phyloP scores from a whole-genome alignment of 768 basidiomycete species.

The Leccinum arenicola region DNA sequence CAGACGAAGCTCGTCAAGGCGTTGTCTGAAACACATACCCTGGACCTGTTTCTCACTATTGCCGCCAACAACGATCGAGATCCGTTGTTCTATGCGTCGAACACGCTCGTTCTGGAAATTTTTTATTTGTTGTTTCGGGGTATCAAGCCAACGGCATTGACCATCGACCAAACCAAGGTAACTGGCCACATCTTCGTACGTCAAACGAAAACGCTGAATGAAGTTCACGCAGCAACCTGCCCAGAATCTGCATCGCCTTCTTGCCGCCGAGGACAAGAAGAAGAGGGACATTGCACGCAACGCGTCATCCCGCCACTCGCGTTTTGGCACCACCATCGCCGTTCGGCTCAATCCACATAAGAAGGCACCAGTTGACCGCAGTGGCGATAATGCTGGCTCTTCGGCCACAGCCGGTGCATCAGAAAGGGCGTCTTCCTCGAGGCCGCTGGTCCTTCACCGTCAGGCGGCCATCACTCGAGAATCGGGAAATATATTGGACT shows the following conservation, averaged over 20 bases:
- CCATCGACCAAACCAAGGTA: constrained; percentile 66
- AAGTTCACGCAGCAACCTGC: constrained; percentile 54
- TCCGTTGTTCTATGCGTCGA: constrained; percentile 80
- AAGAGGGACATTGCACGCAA: constrained; percentile 55
- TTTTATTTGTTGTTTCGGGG: constrained; percentile 88
- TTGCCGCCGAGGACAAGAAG: constrained; percentile 70
- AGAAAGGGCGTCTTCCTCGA: constrained; percentile 34
- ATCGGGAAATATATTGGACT: constrained; percentile 68
- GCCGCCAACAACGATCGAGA: constrained; percentile 76
- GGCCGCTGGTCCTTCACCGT: constrained; percentile 76
- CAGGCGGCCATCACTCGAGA: constrained; percentile 76
- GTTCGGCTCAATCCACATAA: constrained; percentile 68
- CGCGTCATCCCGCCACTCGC: constrained; percentile 80
- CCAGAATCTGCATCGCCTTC: constrained; percentile 67
- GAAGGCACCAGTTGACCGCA: constrained; percentile 24
- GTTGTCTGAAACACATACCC: constrained; percentile 66
- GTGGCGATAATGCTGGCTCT: constrained; percentile 24
- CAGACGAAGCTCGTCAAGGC: constrained; percentile 75
- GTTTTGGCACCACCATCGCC: constrained; percentile 93
- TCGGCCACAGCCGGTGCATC: constrained; percentile 20
- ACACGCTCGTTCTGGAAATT: constrained; percentile 89
- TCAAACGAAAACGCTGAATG: constrained; percentile 9
- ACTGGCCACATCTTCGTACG: constrained; percentile 3
- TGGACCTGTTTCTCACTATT: constrained; percentile 81
- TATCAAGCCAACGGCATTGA: constrained; percentile 59